phyloP scores from a whole-genome alignment of 192 early-diverging fungal genomes.

The Fimicolochytrium jonesii region DNA sequence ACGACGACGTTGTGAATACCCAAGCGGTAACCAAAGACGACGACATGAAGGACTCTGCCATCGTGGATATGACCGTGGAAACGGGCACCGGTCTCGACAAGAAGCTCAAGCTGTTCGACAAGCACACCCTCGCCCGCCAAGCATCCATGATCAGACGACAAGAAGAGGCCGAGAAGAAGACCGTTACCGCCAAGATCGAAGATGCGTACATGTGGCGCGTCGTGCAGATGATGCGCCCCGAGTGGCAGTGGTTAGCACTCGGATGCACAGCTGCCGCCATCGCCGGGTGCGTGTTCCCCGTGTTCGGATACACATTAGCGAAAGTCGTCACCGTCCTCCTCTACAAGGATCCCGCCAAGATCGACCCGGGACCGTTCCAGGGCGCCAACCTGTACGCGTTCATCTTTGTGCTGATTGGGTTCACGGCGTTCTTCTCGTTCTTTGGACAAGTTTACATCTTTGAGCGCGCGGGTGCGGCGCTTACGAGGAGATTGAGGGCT shows the following conservation, averaged over 20 bases:
- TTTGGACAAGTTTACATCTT: conserved; percentile 43
- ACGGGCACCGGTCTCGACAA: conserved; percentile 5
- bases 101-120: background rate
- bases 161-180: background rate
- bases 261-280: conserved; percentile 59
- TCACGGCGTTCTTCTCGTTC: conserved; percentile 51
- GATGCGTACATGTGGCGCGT: conserved; percentile 22
- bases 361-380: conserved; percentile 31
- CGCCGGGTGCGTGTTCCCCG: conserved; percentile 67
- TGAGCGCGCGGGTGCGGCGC: conserved; percentile 17
- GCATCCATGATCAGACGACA: no score
- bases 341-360: conserved; percentile 23
- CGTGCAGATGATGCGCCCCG: conserved; percentile 35
- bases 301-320: conserved; percentile 52
- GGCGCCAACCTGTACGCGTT: conserved; percentile 32
- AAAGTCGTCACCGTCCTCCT: conserved; percentile 27
- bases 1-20: background rate
- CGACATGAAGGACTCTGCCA: background rate
- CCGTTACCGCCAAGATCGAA: background rate
- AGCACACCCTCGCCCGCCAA: background rate
- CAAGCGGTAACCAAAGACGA: background rate
- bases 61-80: background rate
- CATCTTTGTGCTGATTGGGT: conserved; percentile 44
- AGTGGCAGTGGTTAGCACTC: conserved; percentile 42
- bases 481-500: conserved; percentile 38